Base-by-base conservation (phyloP, 345 rosid genomes). In the Physaria fendleri region DNA sequence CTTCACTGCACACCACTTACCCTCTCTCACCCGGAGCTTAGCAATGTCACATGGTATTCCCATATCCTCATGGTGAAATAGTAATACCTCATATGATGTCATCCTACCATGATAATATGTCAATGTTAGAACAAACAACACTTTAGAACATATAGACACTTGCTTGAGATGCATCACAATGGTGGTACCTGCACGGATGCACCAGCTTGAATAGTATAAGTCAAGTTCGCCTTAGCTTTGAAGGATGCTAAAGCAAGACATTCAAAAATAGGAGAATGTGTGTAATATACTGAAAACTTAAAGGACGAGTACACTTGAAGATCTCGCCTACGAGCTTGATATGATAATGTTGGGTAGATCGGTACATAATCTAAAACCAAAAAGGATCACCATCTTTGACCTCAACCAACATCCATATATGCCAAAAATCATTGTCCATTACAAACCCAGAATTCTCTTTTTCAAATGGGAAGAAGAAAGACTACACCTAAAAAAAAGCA, bases 1-100 rank as follows among this genome's bases (percentile, higher is more conserved):
- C 85, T 88, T 86, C 56, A 93, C 99, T 8, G 97, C 89, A 73
- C 95, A 94, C 99, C 99, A 93, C 99, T 86, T 93, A n/a, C 99
- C 97, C 54, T 86, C 95, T 51, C 91, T 74, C 51, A 93, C 80
- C 35, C 99, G 97, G 12, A 93, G 85, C 71, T 93, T 93, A 2
- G 99, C 97, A 56, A 93, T 86, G 73, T 88, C 89, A 95, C 95
- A 83, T 0, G 99, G 95, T 48, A 93, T 88, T 28, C 99, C 99
- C 99, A 93, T 93, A 74, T 93, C 91, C 46, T 93, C 99, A 15
- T 93, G 76, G 74, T 93, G 99, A 78, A 93, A 93, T 8, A 93
- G 82, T 54, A 88, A 49, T n/a, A 93, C 97, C 73, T 93, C 99
- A 34, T 94, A 86, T 4, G 97, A 85, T 42, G 88, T 78, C 57